Evolutionary conservation across 371 early-diverging fungal species (phyloP).

Genomic region (Mucor plumbeus): DNA sequence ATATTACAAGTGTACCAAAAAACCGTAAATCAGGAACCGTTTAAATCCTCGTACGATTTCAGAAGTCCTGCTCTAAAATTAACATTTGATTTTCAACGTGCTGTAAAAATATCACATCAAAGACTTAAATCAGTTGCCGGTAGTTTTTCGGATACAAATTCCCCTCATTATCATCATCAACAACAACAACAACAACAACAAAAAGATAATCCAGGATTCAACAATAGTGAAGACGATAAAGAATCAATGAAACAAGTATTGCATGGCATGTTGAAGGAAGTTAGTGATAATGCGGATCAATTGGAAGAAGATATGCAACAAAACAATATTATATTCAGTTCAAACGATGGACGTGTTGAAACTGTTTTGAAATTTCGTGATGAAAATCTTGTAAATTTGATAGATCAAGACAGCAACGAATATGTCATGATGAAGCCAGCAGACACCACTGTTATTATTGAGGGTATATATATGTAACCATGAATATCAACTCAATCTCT

Average conservation of each 20-base stretch:
- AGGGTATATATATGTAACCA: conserved; percentile 36
- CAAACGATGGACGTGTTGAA: conserved; percentile 47
- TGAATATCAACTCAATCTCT: too few relatives aligned
- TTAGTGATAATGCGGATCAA: conserved; percentile 55
- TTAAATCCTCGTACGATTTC: conserved; percentile 37
- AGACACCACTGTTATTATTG: conserved; percentile 60
- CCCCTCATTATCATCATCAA: not conserved
- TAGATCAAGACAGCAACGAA: conserved; percentile 61
- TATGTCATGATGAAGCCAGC: conserved; percentile 60
- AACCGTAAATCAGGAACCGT: conserved; percentile 32
- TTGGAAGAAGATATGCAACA: conserved; percentile 54
- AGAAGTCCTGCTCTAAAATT: conserved; percentile 48
- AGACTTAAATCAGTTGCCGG: conserved; percentile 29
- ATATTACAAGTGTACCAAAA: conserved; percentile 48
- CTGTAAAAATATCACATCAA: conserved; percentile 49
- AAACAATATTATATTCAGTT: conserved; percentile 34
- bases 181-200: not conserved
- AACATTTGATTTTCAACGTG: conserved; percentile 51
- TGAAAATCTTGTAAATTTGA: conserved; percentile 36
- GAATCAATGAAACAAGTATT: conserved; percentile 46
- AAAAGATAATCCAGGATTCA: not conserved
- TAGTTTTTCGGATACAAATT: conserved; percentile 8
- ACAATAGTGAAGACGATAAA: conserved; percentile 8
- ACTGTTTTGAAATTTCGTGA: conserved; percentile 48
- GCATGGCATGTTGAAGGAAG: conserved; percentile 51